Conservation (phyloP, 2,329 filamentous ascomycete genomes). For the Cytospora paraplurivora region DNA sequence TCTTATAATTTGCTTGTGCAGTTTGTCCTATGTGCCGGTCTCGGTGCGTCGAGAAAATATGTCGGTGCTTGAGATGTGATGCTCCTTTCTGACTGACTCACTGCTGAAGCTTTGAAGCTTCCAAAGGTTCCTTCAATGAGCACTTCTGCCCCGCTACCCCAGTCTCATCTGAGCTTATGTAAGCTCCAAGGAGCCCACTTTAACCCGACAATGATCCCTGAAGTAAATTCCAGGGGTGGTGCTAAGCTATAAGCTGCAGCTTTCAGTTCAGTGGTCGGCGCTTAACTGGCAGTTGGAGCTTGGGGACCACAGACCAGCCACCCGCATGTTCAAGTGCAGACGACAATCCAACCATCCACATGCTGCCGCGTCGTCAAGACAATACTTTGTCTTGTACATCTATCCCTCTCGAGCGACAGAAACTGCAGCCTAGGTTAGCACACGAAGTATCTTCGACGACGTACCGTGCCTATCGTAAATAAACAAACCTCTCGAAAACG, state of each 20-base stretch:
- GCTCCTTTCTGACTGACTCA: conserved; percentile 15
- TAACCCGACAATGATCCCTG: not conserved
- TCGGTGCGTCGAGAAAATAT: not conserved
- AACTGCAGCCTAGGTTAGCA: not conserved
- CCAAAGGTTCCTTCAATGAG: conserved; percentile 3
- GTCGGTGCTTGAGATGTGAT: not conserved
- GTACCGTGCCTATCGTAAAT: not conserved
- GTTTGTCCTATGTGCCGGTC: not conserved
- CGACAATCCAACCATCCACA: conserved; percentile 1
- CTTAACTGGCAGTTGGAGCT: not conserved
- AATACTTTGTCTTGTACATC: not conserved
- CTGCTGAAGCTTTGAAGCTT: conserved; percentile 10
- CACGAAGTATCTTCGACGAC: not conserved
- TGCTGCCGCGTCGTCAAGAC: not conserved
- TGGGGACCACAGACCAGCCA: not conserved
- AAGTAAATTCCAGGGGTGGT: not conserved
- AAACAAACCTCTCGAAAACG: conserved; percentile 1
- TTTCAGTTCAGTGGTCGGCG: not conserved
- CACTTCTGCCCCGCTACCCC: not conserved
- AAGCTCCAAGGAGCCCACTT: not conserved
- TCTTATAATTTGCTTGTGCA: not conserved
- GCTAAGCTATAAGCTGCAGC: not conserved
- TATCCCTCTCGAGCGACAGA: not conserved
- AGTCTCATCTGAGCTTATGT: conserved; percentile 3
- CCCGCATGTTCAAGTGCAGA: not conserved